Base-by-base conservation (phyloP, 73 alveolate species). In the Paramecium biaurelia region DNA sequence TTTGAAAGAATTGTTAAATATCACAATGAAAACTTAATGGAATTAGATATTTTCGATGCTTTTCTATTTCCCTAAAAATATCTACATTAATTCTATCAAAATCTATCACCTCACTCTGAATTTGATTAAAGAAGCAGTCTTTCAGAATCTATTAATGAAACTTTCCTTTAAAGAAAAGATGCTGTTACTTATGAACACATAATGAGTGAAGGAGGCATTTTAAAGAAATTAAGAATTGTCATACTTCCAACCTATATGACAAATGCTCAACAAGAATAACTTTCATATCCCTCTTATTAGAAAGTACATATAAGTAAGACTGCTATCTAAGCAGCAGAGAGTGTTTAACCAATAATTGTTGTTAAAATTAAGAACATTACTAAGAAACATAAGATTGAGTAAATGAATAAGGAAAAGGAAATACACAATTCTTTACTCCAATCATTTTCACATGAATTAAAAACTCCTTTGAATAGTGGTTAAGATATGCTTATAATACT, bases 391-490 rank as follows among this genome's bases (percentile, higher is more conserved):
- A 79, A 79, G 47, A 79, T 79, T 21, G 42, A 79, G 28, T 34
- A 79, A 21, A 23, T 79, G 42, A 79, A 79, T 7, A 43, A 41
- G 14, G 90, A 79, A 45, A 41, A 43, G 32, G 74, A 47, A 43
- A 24, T 42, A 7, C 74, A 79, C 12, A 79, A 38, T 47, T 79
- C 72, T 1, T 43, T 79, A 79, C 43, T 79, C 0, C 43, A 45
- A 45, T 43, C 76, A 10, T 79, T 79, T 47, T 79, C 90, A 2
- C 90, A 79, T 79, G 90, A 79, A 42, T 42, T 79, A 5, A 79
- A 41, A 42, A 79, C 90, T 24, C 90, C 90, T 10, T 79, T 79
- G 28, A 79, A 79, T 79, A 47, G 90, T 23, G 10, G 90, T 47
- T 24, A 43, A 4, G 72, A 38, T 8, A 30, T 42, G 56, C 34